phyloP scores from a whole-genome alignment of 2,329 filamentous ascomycete species.

The Albifimbria verrucaria region DNA sequence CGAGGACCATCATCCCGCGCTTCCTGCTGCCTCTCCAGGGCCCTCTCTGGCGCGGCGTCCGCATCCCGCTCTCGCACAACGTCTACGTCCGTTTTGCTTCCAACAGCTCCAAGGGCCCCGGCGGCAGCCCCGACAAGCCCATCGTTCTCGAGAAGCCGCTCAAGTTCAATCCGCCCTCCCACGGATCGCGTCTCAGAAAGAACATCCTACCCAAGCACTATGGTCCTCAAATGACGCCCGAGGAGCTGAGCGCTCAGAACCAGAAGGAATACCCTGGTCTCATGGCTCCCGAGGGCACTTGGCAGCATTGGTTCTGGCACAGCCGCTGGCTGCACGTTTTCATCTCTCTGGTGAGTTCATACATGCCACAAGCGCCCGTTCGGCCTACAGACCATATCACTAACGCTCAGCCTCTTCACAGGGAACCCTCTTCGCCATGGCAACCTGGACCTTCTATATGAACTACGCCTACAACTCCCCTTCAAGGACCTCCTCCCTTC shows the following conservation, averaged over 20 bases:
- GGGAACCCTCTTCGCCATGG: constrained; percentile 67
- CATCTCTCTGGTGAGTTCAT: constrained; percentile 72
- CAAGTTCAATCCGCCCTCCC: constrained; percentile 89
- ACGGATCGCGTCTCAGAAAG: constrained; percentile 66
- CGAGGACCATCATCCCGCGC: constrained; percentile 55
- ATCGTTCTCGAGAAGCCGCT: constrained; percentile 80
- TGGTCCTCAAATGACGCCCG: constrained; percentile 65
- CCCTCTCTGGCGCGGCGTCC: constrained; percentile 49
- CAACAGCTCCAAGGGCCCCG: constrained; percentile 7
- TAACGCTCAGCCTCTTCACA: constrained; percentile 20
- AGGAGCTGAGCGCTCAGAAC: constrained; percentile 64
- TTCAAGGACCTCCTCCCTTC: constrained; percentile 77
- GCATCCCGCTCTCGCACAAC: constrained; percentile 31
- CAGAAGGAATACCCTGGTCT: constrained; percentile 79
- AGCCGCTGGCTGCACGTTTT: constrained; percentile 72
- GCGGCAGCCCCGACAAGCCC: constrained; percentile 43
- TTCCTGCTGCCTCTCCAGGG: constrained; percentile 65
- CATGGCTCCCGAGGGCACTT: constrained; percentile 80
- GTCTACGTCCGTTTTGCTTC: constrained; percentile 33
- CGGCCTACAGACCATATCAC: neutral
- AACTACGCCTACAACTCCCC: constrained; percentile 77
- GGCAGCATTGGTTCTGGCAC: constrained; percentile 81
- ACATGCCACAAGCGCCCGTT: neutral
- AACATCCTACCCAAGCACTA: constrained; percentile 62
- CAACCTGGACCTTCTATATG: constrained; percentile 67